Base-by-base conservation (phyloP, 1,139 yeast genomes). In the Pichia sp. region DNA sequence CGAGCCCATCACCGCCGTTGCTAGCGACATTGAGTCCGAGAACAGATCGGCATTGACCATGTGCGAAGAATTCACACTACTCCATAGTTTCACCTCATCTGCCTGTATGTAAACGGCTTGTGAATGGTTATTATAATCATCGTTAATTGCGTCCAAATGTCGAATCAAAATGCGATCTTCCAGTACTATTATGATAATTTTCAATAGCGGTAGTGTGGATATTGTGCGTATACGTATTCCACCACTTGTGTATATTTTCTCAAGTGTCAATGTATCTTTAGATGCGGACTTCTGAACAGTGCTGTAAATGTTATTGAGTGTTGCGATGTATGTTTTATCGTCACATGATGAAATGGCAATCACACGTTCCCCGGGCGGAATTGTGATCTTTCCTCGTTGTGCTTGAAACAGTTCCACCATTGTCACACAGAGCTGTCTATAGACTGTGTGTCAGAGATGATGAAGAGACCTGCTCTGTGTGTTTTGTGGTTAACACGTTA, bases 1-100 rank as follows among this genome's bases (percentile, higher is more conserved):
- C n/a, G n/a, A n/a, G n/a, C n/a, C n/a, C n/a, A n/a, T n/a, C n/a
- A 50, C 43, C 14, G 49, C 48, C 1, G 58, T 53, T 10, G 59
- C 59, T 27, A 55, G 33, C 2, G 60, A 55, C 16, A 55, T 48
- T 12, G 56, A 42, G 33, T 55, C 59, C 3, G 45, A 39, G 10
- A 31, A 28, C 2, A 33, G 16, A 22, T 32, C 33, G 8, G 13
- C 26, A 5, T 29, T 16, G 6, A 21, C 18, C 6, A 14, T 13
- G 22, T 38, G 38, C 5, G 11, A 16, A 3, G 33, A 25, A 6
- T 36, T 27, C 11, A 34, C 6, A 17, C 29, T 34, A 25, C 31
- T 31, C 38, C 38, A 38, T 8, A 21, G 31, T 9, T 11, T 8
- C 4, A 38, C 13, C 3, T 11, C 12, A 10, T 25, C 22, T 5